A percentile compares a stretch with the other conserved stretches of the same genome.
phyloP scores from a whole-genome alignment of 164 flowering plant species.

The Aristolochia californica region DNA sequence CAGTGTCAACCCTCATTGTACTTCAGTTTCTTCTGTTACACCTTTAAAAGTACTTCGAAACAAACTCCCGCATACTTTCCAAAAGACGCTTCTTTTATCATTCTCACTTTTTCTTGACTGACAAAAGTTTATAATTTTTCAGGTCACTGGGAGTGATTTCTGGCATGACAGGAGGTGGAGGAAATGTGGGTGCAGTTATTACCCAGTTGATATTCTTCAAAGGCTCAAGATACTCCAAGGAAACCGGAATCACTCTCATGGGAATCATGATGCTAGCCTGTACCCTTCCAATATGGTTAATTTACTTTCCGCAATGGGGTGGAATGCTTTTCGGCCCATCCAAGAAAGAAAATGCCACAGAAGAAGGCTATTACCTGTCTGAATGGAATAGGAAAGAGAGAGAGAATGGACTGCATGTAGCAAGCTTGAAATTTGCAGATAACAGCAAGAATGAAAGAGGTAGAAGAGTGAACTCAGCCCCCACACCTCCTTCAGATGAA shows the following conservation, averaged over 20 bases:
- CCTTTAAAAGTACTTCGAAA: too few species aligned
- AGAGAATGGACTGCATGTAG: slow-evolving; percentile 41
- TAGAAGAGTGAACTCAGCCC: slow-evolving; percentile 18
- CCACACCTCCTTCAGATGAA: slow-evolving; percentile 16
- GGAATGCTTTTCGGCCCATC: slow-evolving; percentile 76
- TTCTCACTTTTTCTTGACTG: not conserved
- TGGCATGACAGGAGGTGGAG: slow-evolving; percentile 96
- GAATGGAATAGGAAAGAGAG: slow-evolving; percentile 66
- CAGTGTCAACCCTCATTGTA: too few species aligned
- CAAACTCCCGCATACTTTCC: too few species aligned
- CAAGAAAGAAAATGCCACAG: slow-evolving; percentile 29
- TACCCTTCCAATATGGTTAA: slow-evolving; percentile 48
- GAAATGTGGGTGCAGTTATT: slow-evolving; percentile 75
- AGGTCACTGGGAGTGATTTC: slow-evolving; percentile 83
- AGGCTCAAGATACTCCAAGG: slow-evolving; percentile 61
- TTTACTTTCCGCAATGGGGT: slow-evolving; percentile 93
- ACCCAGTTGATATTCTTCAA: slow-evolving; percentile 80
- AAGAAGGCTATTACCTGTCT: slow-evolving; percentile 64
- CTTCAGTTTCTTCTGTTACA: too few species aligned
- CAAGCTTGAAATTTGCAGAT: slow-evolving; percentile 65
- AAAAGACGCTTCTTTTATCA: not conserved
- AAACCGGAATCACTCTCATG: slow-evolving; percentile 72
- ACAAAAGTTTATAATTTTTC: not conserved
- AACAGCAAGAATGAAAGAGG: slow-evolving; percentile 71
- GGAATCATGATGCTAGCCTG: slow-evolving; percentile 76